phyloP scores from a whole-genome alignment of 441 rosid species.

The Erodium texanum region DNA sequence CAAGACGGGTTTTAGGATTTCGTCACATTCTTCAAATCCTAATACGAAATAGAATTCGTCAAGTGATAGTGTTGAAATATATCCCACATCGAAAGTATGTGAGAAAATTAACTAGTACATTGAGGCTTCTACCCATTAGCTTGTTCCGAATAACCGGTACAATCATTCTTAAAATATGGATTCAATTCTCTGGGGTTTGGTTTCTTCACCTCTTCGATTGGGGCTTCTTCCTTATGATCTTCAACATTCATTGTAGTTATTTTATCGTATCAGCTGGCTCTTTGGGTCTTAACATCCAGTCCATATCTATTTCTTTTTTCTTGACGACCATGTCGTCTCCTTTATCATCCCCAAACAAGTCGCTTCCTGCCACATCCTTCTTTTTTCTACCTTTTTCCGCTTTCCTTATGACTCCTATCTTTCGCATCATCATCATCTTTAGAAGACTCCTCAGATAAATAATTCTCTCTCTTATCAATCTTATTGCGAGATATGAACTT shows the following conservation, averaged over 20 bases:
- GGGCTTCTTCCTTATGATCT: conserved; percentile 31
- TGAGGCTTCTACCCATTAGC: too few species aligned
- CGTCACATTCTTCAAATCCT: too few species aligned
- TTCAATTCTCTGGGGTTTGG: conserved; percentile 70
- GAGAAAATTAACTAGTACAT: too few species aligned
- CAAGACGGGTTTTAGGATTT: too few species aligned
- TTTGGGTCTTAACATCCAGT: conserved; percentile 74
- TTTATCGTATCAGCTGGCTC: conserved; percentile 24
- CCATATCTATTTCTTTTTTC: conserved; percentile 64
- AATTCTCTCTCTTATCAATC: conserved; percentile 24
- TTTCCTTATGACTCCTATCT: conserved; percentile 10
- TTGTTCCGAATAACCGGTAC: conserved; percentile 77
- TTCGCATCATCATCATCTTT: conserved; percentile 21
- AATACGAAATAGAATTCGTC: too few species aligned
- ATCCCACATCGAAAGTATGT: too few species aligned
- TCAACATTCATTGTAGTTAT: conserved; percentile 26
- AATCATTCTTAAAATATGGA: conserved; percentile 64
- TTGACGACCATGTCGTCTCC: conserved; percentile 32
- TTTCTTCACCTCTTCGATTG: conserved; percentile 37
- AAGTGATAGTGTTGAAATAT: too few species aligned
- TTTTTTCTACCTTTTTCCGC: conserved; percentile 21
- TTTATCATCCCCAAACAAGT: conserved; percentile 16
- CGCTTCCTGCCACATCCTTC: conserved; percentile 5
- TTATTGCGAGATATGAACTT: conserved; percentile 68
- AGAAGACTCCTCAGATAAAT: conserved; percentile 22